Evolutionary conservation across 192 early-diverging fungal genomes (phyloP).

Genomic region (Funneliformis mosseae): DNA sequence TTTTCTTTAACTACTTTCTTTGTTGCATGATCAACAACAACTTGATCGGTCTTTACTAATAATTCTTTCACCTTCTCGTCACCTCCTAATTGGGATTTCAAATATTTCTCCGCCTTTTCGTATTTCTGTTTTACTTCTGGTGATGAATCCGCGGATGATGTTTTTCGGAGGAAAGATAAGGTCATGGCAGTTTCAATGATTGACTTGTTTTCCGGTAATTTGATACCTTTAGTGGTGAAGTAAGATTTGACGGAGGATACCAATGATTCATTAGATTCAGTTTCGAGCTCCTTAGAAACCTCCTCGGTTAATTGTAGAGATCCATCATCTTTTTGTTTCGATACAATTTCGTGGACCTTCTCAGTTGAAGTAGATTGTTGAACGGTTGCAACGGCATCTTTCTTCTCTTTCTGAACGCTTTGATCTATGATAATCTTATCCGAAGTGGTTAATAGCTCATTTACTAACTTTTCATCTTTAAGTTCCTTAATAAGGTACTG

Average conservation of each 20-base stretch:
- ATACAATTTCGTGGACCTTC: not conserved
- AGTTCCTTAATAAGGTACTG: too few relatives aligned
- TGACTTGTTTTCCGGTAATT: not conserved
- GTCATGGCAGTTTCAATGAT: not conserved
- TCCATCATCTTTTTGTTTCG: not conserved
- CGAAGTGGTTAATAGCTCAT: too few relatives aligned
- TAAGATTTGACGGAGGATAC: not conserved
- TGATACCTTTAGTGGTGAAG: not conserved
- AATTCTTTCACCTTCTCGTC: not conserved
- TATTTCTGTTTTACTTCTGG: not conserved
- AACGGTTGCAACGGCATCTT: too few relatives aligned
- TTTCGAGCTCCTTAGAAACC: not conserved
- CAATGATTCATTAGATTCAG: not conserved
- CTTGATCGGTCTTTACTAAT: not conserved
- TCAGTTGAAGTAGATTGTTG: not conserved
- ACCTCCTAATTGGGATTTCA: not conserved
- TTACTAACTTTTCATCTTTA: too few relatives aligned
- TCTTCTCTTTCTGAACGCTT: too few relatives aligned
- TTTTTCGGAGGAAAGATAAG: not conserved
- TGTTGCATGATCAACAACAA: not conserved
- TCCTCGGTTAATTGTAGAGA: not conserved
- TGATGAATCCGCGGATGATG: not conserved
- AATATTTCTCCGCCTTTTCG: not conserved
- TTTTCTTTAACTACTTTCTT: slow-evolving; percentile 2
- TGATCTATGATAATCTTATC: too few relatives aligned